phyloP scores from a whole-genome alignment of 202 grass and related monocot genomes.

The Zoysia matrella region DNA sequence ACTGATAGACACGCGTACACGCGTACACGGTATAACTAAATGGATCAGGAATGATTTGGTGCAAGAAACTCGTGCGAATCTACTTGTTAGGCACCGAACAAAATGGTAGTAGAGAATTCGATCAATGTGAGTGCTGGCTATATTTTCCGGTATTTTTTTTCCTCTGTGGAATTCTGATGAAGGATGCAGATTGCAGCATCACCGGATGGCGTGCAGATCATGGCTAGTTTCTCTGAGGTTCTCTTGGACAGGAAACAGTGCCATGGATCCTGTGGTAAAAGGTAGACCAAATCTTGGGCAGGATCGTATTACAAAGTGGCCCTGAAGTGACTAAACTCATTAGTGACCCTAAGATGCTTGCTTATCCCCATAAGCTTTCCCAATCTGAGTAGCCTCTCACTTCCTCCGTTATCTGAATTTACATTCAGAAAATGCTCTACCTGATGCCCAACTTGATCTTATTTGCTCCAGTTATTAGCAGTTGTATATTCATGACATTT shows the following conservation, averaged over 20 bases:
- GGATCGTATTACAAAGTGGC: slow-evolving; percentile 40
- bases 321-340: slow-evolving; percentile 53
- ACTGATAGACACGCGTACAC: neutral
- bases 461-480: slow-evolving; percentile 13
- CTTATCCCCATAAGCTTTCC: slow-evolving; percentile 48
- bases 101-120: slow-evolving; percentile 12
- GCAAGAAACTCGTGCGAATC: slow-evolving; percentile 35
- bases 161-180: slow-evolving; percentile 36
- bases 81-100: slow-evolving; percentile 54
- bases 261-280: slow-evolving; percentile 6
- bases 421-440: slow-evolving; percentile 30
- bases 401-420: slow-evolving; percentile 42
- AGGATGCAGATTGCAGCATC: neutral
- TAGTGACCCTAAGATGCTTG: slow-evolving; percentile 58
- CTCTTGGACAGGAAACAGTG: slow-evolving; percentile 33
- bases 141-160: slow-evolving; percentile 5
- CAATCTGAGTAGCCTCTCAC: slow-evolving; percentile 36
- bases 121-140: slow-evolving; percentile 30
- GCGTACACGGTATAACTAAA: slow-evolving; percentile 17
- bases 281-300: slow-evolving; percentile 33
- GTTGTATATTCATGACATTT: slow-evolving; percentile 40
- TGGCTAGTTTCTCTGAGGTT: slow-evolving; percentile 26
- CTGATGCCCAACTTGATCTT: slow-evolving; percentile 22
- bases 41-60: slow-evolving; percentile 34
- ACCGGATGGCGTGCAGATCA: slow-evolving; percentile 44